Conservation (phyloP, 2,329 filamentous ascomycete genomes). For the Colletotrichum simmondsii region DNA sequence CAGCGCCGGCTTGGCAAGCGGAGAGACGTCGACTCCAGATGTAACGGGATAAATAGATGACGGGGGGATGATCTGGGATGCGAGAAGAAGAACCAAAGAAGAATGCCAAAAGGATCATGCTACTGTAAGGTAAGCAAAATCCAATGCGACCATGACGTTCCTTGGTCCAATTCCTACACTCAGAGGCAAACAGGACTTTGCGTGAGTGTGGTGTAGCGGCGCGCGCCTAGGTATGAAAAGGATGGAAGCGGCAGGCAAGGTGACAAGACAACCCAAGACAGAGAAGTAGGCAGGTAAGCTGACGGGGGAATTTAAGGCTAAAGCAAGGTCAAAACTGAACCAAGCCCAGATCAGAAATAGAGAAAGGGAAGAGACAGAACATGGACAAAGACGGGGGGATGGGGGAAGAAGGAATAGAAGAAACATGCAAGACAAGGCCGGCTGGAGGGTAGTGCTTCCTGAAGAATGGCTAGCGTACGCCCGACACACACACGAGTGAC, state of each 20-base stretch:
- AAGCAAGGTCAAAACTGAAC: background rate
- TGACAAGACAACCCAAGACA: background rate
- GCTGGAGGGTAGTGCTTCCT: background rate
- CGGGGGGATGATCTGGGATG: background rate
- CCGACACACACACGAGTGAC: background rate
- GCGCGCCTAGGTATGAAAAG: background rate
- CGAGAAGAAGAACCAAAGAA: background rate
- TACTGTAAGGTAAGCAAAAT: background rate
- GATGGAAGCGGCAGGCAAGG: background rate
- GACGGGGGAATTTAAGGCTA: background rate
- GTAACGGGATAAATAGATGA: background rate
- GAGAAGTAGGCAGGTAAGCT: background rate
- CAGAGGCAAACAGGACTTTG: background rate
- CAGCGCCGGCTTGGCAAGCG: slow-evolving; percentile 21
- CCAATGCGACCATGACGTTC: background rate
- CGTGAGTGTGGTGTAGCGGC: background rate
- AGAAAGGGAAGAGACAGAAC: background rate
- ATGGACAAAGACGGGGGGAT: background rate
- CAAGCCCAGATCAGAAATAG: background rate
- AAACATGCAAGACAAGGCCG: background rate
- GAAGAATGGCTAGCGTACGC: slow-evolving; percentile 2
- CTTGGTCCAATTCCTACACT: background rate
- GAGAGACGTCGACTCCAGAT: background rate
- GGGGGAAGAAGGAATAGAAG: background rate
- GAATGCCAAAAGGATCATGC: background rate